Evolutionary conservation across 805 yeast species (phyloP), one percentile per base, ranked within the genome.

Genomic region (Wickerhamiella domercqiae): DNA sequence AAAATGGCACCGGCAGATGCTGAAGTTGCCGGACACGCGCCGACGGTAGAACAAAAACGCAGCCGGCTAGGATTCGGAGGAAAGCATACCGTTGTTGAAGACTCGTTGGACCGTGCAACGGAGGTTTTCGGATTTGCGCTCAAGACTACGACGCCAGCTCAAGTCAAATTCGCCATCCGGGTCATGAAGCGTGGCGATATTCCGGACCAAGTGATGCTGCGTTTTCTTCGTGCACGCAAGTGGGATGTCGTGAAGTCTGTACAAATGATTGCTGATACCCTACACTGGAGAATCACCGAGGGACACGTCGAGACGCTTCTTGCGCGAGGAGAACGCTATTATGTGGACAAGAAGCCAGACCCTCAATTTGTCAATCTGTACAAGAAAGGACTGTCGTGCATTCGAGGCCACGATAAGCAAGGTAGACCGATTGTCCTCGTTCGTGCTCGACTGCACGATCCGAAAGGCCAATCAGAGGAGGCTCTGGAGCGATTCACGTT

Each of bases 211-310:
- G 57, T 76, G 47, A 36, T 82, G 21, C 64, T 86, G 51, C 69
- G 93, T 50, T 86, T 78, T 50, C 59, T 81, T 19, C 68, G 94
- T 48, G 95, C 95, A 28, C 74, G 95, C 59, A 83, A 83, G 59
- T 83, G 83, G 76, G 73, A 78, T 46, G 65, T 75, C 17, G 76
- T 73, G 47, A 71, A 74, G 50, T 67, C 83, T 0, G 54, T 80
- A 39, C 62, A 63, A 16, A 83, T 84, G 93, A 51, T 82, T 36
- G 65, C 76, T n/a, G 64, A 68, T 43, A 75, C 93, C 4, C 55
- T 82, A 47, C 64, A 69, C 43, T 86, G 95, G 94, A 73, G 96
- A 53, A 44, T 62, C 13, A 64, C 66, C 30, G 78, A 71, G 43
- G 65, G 66, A 39, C 62, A 71, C 5, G 73, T 76, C 21, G 83